Conservation (phyloP, 192 early-diverging fungal genomes). For the Coemansia sp. region DNA sequence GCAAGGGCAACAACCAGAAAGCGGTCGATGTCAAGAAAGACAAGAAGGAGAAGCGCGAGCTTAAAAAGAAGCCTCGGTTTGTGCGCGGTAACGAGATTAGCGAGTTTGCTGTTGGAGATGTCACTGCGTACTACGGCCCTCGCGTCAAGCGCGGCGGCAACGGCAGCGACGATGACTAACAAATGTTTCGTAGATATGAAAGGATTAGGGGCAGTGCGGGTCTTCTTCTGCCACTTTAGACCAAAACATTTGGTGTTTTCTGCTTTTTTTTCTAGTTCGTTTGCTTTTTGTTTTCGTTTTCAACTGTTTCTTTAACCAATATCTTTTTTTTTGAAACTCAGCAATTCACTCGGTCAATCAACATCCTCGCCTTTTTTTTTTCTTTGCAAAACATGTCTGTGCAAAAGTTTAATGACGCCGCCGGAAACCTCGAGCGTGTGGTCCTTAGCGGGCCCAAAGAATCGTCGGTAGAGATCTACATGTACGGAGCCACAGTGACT, state of each 20-base stretch:
- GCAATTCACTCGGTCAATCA: neutral
- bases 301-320: too few species aligned
- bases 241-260: too few species aligned
- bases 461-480: constrained; percentile 39
- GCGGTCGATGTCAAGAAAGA: constrained; percentile 37
- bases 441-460: constrained; percentile 28
- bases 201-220: too few species aligned
- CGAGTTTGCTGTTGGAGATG: constrained; percentile 56
- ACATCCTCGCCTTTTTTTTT: constrained; percentile 1
- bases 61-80: constrained; percentile 47
- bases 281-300: too few species aligned
- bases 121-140: constrained; percentile 50
- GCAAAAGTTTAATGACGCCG: constrained; percentile 32
- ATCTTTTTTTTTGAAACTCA: neutral
- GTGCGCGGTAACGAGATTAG: constrained; percentile 56
- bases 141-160: constrained; percentile 30
- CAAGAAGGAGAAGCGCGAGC: constrained; percentile 41
- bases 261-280: too few species aligned
- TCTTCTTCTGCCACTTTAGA: too few species aligned
- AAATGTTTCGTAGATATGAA: neutral
- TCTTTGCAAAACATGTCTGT: constrained; percentile 18
- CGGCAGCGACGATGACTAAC: constrained; percentile 6
- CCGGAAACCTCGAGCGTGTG: constrained; percentile 42
- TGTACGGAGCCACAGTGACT: constrained; percentile 87
- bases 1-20: constrained; percentile 54